Evolutionary conservation across 257 asterid genomes (phyloP), one percentile per base, ranked within the genome.

Genomic region (Catharanthus roseus): DNA sequence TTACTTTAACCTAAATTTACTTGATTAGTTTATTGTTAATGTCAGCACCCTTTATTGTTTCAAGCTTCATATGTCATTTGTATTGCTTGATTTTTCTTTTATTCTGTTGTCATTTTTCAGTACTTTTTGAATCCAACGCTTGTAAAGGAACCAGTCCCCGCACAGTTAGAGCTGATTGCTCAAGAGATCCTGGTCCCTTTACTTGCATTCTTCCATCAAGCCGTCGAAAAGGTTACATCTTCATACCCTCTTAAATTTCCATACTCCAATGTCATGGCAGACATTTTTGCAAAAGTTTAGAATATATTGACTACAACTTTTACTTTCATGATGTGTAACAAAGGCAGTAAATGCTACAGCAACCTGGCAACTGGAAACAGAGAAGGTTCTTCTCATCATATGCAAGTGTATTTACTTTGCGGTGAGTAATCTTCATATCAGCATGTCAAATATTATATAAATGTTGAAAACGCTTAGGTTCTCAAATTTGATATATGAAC

Each of bases 91-190:
- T 45, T 38, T 28, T 66, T 23, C 12, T 47, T 66, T 49, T 51
- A 21, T 39, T 77, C 61, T 18, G 38, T 69, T 70, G 45, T 73
- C 51, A 45, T 49, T 63, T 51, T 51, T 41, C 86, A 82, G 86
- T 82, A 79, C 77, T 79, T 82, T 71, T 56, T 79, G 69, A 72
- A 79, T 55, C 84, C 86, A 41, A 79, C 74, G 77, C 76, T 82
- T 45, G 76, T 71, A 34, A 82, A 76, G 79, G 86, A 82, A 75
- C 86, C 86, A 54, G 86, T 82, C 56, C 86, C 86, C 66, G 73
- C 78, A 26, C 84, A 76, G 78, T 75, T 82, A 56, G 86, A 82
- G 73, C 69, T 82, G 54, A 82, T 82, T 67, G 69, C 82, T 54
- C 69, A 75, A 68, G 86, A 82, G 75, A 74, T 82, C 50, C 80